Evolutionary conservation across 2,329 filamentous ascomycete species (phyloP).

Genomic region (Cladobotryum protrusum): DNA sequence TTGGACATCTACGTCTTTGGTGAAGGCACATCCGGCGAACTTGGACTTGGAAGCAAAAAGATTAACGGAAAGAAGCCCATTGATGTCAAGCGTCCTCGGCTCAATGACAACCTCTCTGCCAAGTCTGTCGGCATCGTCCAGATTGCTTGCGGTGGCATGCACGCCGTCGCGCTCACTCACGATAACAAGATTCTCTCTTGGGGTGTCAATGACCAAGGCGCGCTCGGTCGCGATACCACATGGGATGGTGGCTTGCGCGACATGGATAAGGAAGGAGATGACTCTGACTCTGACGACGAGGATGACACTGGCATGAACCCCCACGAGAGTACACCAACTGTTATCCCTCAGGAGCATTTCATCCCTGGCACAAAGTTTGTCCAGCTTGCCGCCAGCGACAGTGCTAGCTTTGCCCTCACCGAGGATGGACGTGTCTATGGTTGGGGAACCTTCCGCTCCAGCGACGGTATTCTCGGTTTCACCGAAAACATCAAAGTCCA

Average conservation of each 20-base stretch:
- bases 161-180: conserved; percentile 67
- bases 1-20: conserved; percentile 13
- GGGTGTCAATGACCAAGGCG: conserved; percentile 83
- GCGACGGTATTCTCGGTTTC: conserved; percentile 61
- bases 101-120: conserved; percentile 59
- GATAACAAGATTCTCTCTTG: conserved; percentile 79
- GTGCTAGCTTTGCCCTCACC: conserved; percentile 69
- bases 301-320: conserved; percentile 63
- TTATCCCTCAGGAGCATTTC: conserved; percentile 54
- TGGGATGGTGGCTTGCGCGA: conserved; percentile 60
- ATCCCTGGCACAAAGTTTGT: conserved; percentile 53
- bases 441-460: conserved; percentile 73
- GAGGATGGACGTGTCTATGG: conserved; percentile 71
- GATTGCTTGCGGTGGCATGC: conserved; percentile 76
- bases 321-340: conserved; percentile 60
- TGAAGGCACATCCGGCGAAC: conserved; percentile 12
- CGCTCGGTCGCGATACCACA: conserved; percentile 66
- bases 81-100: conserved; percentile 74
- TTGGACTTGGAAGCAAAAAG: conserved; percentile 32
- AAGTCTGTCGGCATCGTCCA: conserved; percentile 69
- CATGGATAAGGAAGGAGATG: conserved; percentile 44
- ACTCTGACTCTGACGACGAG: conserved; percentile 51
- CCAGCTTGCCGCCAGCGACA: conserved; percentile 67
- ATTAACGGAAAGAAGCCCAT: conserved; percentile 55
- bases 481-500: conserved; percentile 46